Conservation (phyloP, 805 yeast genomes). For the Kodamaea kakaduensis region DNA sequence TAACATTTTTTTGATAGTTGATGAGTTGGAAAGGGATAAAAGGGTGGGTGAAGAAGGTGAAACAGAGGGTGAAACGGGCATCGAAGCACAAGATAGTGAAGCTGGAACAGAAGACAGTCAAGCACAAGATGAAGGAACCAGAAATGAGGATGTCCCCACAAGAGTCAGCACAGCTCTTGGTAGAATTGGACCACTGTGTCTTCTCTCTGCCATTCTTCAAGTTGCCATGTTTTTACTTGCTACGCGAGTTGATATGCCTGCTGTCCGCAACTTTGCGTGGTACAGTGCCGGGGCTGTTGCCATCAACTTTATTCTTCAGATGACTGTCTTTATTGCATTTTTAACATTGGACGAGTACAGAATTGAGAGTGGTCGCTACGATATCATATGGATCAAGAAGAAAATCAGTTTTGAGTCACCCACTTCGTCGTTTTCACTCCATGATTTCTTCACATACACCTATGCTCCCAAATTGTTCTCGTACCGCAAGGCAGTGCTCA, state of each 20-base stretch:
- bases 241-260: constrained; percentile 86
- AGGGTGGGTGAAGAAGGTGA: constrained; percentile 40
- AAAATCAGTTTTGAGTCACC: constrained; percentile 1
- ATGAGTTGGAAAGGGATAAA: constrained; percentile 46
- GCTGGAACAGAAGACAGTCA: no score
- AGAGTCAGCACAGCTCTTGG: constrained; percentile 64
- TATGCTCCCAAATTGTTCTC: constrained; percentile 62
- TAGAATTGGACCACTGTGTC: constrained; percentile 81
- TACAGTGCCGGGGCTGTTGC: constrained; percentile 86
- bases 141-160: no score
- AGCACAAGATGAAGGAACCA: no score
- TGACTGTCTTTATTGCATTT: constrained; percentile 76
- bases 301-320: constrained; percentile 70
- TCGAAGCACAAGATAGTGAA: no score
- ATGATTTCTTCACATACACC: constrained; percentile 15
- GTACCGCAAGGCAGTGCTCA: constrained; percentile 45
- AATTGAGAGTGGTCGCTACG: constrained; percentile 55
- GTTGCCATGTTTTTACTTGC: constrained; percentile 77
- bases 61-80: no score
- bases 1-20: constrained; percentile 81
- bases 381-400: constrained; percentile 47
- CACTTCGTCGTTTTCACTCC: constrained; percentile 8
- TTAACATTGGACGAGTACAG: constrained; percentile 64
- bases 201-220: constrained; percentile 74
- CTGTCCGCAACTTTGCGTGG: constrained; percentile 87